Evolutionary conservation across 75 land plant species (phyloP).

Genomic region (Chamaecyparis obtusa): DNA sequence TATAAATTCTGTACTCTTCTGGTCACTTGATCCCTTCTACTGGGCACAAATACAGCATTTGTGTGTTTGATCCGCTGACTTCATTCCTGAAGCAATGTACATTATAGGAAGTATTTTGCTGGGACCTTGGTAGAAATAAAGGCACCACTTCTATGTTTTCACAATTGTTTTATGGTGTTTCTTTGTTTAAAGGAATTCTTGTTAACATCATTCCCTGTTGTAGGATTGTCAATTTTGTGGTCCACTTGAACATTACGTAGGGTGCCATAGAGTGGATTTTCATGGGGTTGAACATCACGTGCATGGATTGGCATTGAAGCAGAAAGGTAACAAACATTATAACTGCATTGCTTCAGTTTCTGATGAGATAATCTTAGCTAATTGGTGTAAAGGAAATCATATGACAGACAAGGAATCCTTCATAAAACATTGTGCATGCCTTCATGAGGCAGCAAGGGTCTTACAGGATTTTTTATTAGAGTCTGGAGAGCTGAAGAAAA

Average conservation of each 20-base stretch:
- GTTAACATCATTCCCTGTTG: not conserved
- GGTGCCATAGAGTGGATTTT: not conserved
- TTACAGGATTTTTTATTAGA: not conserved
- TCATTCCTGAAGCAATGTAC: not conserved
- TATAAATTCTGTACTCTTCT: not conserved
- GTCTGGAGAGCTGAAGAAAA: not conserved
- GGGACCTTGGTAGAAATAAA: not conserved
- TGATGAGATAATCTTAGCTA: not conserved
- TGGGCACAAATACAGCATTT: not conserved
- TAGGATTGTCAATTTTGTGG: constrained; percentile 7
- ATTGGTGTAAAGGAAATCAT: not conserved
- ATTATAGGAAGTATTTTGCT: not conserved
- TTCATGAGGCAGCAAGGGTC: constrained; percentile 4
- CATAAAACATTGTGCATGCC: not conserved
- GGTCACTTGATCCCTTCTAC: not conserved
- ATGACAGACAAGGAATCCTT: not conserved
- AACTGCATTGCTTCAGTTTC: not conserved
- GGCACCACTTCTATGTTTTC: not conserved
- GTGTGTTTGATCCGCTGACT: not conserved
- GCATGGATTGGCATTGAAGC: not conserved
- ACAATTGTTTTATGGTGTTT: not conserved
- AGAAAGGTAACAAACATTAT: not conserved
- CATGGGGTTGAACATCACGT: not conserved
- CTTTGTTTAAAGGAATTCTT: not conserved
- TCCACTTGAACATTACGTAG: not conserved